Evolutionary conservation across 495 filamentous ascomycete genomes (phyloP), one percentile per base, ranked within the genome.

Genomic region (Podospora pseudocomata): DNA sequence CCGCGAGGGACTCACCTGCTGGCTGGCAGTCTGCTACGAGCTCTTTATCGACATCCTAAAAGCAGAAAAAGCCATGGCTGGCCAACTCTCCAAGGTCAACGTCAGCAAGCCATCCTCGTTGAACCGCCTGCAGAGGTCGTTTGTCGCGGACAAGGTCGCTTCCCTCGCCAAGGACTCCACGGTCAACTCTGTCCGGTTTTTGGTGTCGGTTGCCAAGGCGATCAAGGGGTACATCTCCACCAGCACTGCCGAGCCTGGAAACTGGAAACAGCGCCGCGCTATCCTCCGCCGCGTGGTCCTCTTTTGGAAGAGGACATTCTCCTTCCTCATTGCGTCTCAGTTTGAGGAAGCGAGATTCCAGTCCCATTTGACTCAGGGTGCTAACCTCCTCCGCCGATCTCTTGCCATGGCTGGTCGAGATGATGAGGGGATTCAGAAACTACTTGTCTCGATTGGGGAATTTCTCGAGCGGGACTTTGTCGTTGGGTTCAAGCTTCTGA

Each of bases 71-170:
- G 70, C 63, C 34, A 69, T 80, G 69, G 70, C 78, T 49, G 39
- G 65, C 4, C 77, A 85, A 62, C 73, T 79, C 5, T 64, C 57
- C n/a, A 75, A 67, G 6, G 71, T 79, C 60, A 74, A 74, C 7
- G 72, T 79, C 11, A 74, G 81, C 68, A 88, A 88, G 70, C 84
- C 88, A 28, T 87, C 86, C 7, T 81, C 86, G 60, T 83, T 91
- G 83, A 91, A 86, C 68, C 84, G 88, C 3, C 78, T 94, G 19
- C 89, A 93, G 76, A 80, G 90, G 62, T 93, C 91, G 11, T 77
- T 86, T 58, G 83, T 87, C 16, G 84, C 86, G 11, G 77, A 75
- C 62, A 84, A 85, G 11, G 84, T 89, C 28, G 84, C 85, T 26
- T 82, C 84, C 11, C 80, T 89, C 20, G 84, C 86, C 65, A 88